These are phyloP conservation scores for Tetrahymena malaccensis DNA, from an alignment of 73 alveolate species.

Conservation along the genomic window DNA sequence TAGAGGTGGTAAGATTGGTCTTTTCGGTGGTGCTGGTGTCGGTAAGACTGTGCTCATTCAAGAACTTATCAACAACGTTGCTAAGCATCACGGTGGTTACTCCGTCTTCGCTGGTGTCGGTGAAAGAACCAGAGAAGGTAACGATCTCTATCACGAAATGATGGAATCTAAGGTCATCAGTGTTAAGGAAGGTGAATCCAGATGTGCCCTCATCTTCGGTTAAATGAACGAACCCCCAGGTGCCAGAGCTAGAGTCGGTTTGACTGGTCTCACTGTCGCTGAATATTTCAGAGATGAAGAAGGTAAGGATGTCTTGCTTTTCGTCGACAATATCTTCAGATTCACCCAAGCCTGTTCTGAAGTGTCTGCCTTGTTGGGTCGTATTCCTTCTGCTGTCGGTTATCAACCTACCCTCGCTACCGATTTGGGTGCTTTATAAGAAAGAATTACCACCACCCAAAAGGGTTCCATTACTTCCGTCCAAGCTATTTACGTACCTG, in stretches of 20 bases:
- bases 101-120: constrained; percentile 98
- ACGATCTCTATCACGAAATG: constrained; percentile 87
- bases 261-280: constrained; percentile 94
- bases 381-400: constrained; percentile 98
- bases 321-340: constrained; percentile 95
- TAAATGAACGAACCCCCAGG: constrained; percentile 99
- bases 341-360: constrained; percentile 97
- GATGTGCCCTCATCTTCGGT: constrained; percentile 95
- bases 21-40: constrained; percentile 98
- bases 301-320: constrained; percentile 95
- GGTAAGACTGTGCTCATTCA: constrained; percentile 96
- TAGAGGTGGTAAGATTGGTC: constrained; percentile 89
- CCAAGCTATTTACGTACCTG: constrained; percentile 96
- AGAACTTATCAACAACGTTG: constrained; percentile 95
- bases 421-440: constrained; percentile 92
- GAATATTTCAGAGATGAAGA: constrained; percentile 98
- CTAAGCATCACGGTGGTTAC: constrained; percentile 92
- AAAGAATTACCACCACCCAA: constrained; percentile 94
- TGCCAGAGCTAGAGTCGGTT: constrained; percentile 97
- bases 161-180: constrained; percentile 65
- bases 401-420: constrained; percentile 97
- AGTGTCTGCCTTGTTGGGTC: constrained; percentile 98
- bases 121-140: constrained; percentile 88
- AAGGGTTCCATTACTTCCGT: constrained; percentile 97
- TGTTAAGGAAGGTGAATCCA: constrained; percentile 54